phyloP scores from a whole-genome alignment of 2,329 filamentous ascomycete genomes.

The Alternaria sp. region DNA sequence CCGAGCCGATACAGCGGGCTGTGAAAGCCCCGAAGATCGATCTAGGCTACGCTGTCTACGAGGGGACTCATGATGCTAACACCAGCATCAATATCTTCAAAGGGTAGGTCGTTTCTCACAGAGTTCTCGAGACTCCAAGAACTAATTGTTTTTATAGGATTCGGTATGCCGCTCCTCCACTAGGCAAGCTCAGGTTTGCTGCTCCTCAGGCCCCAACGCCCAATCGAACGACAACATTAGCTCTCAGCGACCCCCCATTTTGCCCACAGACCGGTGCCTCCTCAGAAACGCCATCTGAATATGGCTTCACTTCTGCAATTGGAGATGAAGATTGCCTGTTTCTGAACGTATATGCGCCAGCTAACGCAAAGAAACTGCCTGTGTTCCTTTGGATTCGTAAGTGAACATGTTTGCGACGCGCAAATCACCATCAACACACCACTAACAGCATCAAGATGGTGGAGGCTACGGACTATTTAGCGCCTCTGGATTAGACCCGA shows the following conservation, averaged over 20 bases:
- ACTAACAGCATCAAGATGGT: conserved; percentile 48
- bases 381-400: conserved; percentile 65
- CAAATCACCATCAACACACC: conserved; percentile 40
- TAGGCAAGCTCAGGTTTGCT: conserved; percentile 61
- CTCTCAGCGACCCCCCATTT: conserved; percentile 54
- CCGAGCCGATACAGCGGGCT: conserved; percentile 35
- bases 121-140: neutral
- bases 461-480: conserved; percentile 51
- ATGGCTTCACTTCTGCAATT: conserved; percentile 43
- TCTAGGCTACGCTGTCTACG: conserved; percentile 44
- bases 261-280: conserved; percentile 47
- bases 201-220: conserved; percentile 58
- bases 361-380: conserved; percentile 57
- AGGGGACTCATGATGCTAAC: conserved; percentile 35
- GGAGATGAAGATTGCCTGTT: conserved; percentile 54
- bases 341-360: conserved; percentile 53
- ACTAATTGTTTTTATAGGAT: conserved; percentile 27
- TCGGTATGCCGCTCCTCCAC: conserved; percentile 63
- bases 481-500: conserved; percentile 40
- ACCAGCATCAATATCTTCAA: conserved; percentile 46
- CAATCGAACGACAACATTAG: conserved; percentile 53
- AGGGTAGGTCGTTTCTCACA: conserved; percentile 26
- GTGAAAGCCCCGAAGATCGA: conserved; percentile 39
- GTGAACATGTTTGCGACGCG: conserved; percentile 16
- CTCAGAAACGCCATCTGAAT: conserved; percentile 35